Base-by-base conservation (phyloP, 306 rosid genomes). In the Pyrus betulifolia region DNA sequence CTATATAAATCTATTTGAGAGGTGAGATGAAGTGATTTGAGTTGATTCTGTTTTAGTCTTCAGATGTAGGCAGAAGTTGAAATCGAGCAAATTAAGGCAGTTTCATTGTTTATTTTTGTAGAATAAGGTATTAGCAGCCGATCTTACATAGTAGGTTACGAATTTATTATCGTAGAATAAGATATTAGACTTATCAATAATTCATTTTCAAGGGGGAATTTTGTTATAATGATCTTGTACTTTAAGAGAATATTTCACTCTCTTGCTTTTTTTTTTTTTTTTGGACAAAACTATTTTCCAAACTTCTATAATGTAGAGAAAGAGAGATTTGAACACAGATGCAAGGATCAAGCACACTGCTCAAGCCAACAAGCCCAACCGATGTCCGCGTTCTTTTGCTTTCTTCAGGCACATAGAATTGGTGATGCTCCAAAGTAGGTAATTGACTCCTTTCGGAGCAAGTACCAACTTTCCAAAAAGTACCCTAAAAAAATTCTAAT, bases 181-280 rank as follows among this genome's bases (percentile, higher is more conserved):
- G 49, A 28, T 70, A 60, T 18, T 71, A 71, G 22, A 77, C 33
- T 17, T 19, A 22, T 62, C 14, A 11, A 51, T 46, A 8, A 9
- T 22, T 77, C 35, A 73, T 61, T 72, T 66, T 31, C 57, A 59
- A 45, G 73, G 67, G 40, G 54, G 40, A 70, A 69, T 72, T 82
- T 78, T 82, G 82, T 73, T 66, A 17, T 8, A 67, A 25, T 8
- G 44, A 69, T 31, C 22, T 27, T 72, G 69, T 58, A 72, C 25
- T 38, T 40, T 9, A 65, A 62, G 42, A 13, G 61, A 58, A 58
- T 35, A 38, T 38, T 38, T 6, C 42, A 38, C 10, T 38, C 10
- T 38, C 42, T 38, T 33, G 38, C 38, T 33, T 1, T 1, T 5
- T 31, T 33, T 5, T 33, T 6, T 35, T 6, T 35, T 35, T 6